Percentiles rank a stretch among this genome's conserved stretches.
Conservation (phyloP, 1,284 basidiomycete genomes). For the Rhodotorula mucilaginosa region DNA sequence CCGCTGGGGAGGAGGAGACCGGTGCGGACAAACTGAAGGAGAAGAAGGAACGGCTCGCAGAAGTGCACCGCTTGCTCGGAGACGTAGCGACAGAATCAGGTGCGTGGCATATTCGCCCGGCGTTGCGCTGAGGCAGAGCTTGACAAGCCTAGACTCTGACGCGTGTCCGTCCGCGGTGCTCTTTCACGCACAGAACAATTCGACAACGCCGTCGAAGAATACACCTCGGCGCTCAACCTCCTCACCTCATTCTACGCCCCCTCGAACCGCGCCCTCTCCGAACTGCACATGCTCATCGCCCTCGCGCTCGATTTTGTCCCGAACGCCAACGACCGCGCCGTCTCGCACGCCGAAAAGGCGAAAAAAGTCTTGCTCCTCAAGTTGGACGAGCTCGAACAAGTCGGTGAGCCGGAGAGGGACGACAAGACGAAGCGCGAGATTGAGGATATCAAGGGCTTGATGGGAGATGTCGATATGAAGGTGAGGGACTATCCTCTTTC, state of each 20-base stretch:
- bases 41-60: slow-evolving; percentile 36
- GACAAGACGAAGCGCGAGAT: slow-evolving; percentile 37
- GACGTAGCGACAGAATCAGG: slow-evolving; percentile 44
- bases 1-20: neutral
- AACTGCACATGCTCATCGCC: slow-evolving; percentile 45
- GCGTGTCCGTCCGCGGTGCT: no score
- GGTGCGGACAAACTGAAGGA: neutral
- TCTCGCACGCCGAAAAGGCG: slow-evolving; percentile 43
- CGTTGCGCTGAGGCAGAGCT: no score
- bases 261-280: slow-evolving; percentile 40
- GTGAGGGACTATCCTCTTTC: slow-evolving; percentile 17
- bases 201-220: slow-evolving; percentile 42
- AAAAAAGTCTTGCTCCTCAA: slow-evolving; percentile 39
- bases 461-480: slow-evolving; percentile 40
- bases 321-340: slow-evolving; percentile 32
- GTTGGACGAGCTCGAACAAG: slow-evolving; percentile 24
- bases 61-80: slow-evolving; percentile 41
- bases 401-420: slow-evolving; percentile 16
- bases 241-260: slow-evolving; percentile 28
- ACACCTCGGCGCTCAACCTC: slow-evolving; percentile 34
- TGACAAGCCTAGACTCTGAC: no score
- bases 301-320: slow-evolving; percentile 44
- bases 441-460: slow-evolving; percentile 37
- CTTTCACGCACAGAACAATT: slow-evolving; percentile 37
- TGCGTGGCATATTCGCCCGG: slow-evolving; percentile 15